phyloP scores from a whole-genome alignment of 176 grass and related monocot genomes.

The Cenchrus americanus region DNA sequence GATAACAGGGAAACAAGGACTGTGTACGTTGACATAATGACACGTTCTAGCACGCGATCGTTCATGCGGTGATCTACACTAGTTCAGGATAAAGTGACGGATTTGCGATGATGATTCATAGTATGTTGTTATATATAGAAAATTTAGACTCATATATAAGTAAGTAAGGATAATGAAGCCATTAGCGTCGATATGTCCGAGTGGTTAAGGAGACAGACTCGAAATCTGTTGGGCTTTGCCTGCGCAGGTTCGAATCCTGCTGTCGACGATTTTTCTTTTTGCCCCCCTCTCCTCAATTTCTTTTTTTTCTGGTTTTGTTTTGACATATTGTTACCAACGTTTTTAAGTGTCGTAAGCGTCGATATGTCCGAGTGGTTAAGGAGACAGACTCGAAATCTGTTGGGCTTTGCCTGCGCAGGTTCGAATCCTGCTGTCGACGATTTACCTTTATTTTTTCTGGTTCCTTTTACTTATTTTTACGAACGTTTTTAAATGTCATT shows the following conservation, averaged over 20 bases:
- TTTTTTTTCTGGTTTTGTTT: too few species aligned
- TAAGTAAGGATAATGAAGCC: too few species aligned
- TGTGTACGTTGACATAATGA: neutral
- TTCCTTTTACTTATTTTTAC: neutral
- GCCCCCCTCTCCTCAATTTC: too few species aligned
- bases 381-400: slow-evolving; percentile 99
- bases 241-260: slow-evolving; percentile 85
- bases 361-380: slow-evolving; percentile 98
- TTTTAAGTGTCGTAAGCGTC: neutral
- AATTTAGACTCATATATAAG: too few species aligned
- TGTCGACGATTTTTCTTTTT: slow-evolving; percentile 34
- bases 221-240: slow-evolving; percentile 98
- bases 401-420: slow-evolving; percentile 93
- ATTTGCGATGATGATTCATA: neutral
- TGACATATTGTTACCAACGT: too few species aligned
- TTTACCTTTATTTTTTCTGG: neutral
- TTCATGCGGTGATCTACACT: neutral
- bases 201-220: slow-evolving; percentile 99
- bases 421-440: slow-evolving; percentile 70
- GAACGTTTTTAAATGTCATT: too few species aligned
- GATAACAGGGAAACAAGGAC: neutral
- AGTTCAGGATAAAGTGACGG: neutral
- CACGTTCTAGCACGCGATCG: neutral
- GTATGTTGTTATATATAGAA: too few species aligned
- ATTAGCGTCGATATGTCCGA: slow-evolving; percentile 66